phyloP scores from a whole-genome alignment of 1,284 basidiomycete genomes.

The Agroathelia rolfsii region DNA sequence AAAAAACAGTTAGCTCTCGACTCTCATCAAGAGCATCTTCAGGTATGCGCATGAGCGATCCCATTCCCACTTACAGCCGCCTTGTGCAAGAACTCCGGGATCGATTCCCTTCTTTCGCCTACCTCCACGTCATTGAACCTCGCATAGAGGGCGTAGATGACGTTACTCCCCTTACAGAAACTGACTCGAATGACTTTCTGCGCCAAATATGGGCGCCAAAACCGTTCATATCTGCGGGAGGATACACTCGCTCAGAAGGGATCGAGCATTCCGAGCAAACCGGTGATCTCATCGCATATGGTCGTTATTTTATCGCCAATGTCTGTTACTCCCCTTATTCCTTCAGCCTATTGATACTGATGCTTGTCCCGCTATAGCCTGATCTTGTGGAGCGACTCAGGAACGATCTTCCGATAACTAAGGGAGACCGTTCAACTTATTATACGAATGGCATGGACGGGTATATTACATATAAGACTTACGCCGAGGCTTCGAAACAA shows the following conservation, averaged over 20 bases:
- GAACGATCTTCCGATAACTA: slow-evolving; percentile 18
- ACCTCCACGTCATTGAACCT: slow-evolving; percentile 39
- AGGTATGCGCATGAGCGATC: slow-evolving; percentile 36
- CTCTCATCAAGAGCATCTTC: too few species aligned
- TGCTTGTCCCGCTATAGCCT: too few species aligned
- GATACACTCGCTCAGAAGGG: slow-evolving; percentile 16
- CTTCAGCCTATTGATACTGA: too few species aligned
- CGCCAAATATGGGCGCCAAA: slow-evolving; percentile 18
- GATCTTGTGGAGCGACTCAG: slow-evolving; percentile 34
- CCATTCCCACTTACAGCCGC: slow-evolving; percentile 32
- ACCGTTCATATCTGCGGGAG: slow-evolving; percentile 26
- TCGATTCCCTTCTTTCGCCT: slow-evolving; percentile 39
- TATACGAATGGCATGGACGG: too few species aligned
- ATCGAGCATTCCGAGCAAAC: slow-evolving; percentile 16
- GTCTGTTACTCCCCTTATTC: too few species aligned
- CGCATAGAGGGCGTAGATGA: slow-evolving; percentile 16
- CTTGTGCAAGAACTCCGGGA: slow-evolving; percentile 26
- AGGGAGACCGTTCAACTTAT: slow-evolving; percentile 15
- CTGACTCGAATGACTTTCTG: slow-evolving; percentile 26
- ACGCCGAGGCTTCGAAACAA: too few species aligned
- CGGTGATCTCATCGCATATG: slow-evolving; percentile 34
- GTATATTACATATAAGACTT: too few species aligned
- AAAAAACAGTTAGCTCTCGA: too few species aligned
- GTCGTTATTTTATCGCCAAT: slow-evolving; percentile 36
- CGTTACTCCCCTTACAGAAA: slow-evolving; percentile 2